A percentile compares a stretch with the other conserved stretches of the same genome.
phyloP scores from a whole-genome alignment of 2,329 filamentous ascomycete species.

The Fusarium veterinarium region DNA sequence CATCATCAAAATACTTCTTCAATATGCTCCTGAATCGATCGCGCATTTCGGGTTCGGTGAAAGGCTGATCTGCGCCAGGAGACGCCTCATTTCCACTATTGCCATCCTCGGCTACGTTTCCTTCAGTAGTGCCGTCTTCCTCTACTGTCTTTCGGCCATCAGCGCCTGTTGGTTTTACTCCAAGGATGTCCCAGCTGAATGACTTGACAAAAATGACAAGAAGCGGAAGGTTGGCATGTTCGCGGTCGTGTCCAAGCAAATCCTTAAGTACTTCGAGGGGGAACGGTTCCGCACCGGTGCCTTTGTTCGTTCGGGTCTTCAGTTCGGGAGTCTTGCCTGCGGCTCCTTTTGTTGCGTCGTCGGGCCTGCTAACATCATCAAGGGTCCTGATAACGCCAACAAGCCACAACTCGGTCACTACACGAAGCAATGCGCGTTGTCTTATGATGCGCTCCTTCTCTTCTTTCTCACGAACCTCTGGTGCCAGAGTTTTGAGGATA shows the following conservation, averaged over 20 bases:
- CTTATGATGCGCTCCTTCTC: constrained; percentile 92
- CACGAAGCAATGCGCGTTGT: constrained; percentile 85
- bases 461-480: constrained; percentile 90
- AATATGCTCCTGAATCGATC: constrained; percentile 89
- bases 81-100: constrained; percentile 33
- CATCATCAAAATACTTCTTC: constrained; percentile 89
- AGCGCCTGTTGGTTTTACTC: constrained; percentile 75
- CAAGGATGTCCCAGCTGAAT: constrained; percentile 95
- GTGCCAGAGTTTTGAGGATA: constrained; percentile 78
- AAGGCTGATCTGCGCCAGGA: constrained; percentile 73
- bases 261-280: constrained; percentile 98
- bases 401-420: constrained; percentile 96
- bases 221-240: constrained; percentile 89
- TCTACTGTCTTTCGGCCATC: constrained; percentile 88
- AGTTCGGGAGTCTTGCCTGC: constrained; percentile 71
- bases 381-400: constrained; percentile 88
- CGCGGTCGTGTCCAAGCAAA: constrained; percentile 90
- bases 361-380: constrained; percentile 71
- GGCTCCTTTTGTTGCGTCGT: constrained; percentile 71
- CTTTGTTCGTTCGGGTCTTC: constrained; percentile 68
- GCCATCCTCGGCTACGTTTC: constrained; percentile 52
- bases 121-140: constrained; percentile 76
- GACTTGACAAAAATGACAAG: constrained; percentile 96
- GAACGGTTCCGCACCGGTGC: constrained; percentile 84
- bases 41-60: constrained; percentile 81